Evolutionary conservation across 148 eudicot genomes (phyloP), one percentile per base, ranked within the genome.

Genomic region (Nepenthes gracilis): DNA sequence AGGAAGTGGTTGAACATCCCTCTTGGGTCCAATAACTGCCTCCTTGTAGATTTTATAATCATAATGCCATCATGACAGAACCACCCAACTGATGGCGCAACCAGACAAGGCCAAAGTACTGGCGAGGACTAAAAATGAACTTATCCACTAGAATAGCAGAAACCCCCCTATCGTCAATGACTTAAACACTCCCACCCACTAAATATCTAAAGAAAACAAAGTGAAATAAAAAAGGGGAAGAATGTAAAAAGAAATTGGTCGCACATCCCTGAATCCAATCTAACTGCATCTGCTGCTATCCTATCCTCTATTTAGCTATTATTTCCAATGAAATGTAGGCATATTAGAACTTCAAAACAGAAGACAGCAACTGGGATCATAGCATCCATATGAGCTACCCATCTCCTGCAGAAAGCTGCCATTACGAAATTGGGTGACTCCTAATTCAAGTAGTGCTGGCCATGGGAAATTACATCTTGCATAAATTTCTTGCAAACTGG

Each of bases 401-500:
- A 74, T 73, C 75, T 63, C 77, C 68, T 51, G 76, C 63, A 60
- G 79, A 76, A 68, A 83, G 72, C 72, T 47, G 74, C 70, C 68
- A 71, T 64, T 64, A 80, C 58, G 61, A 62, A 64, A 69, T 67
- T 70, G 72, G 74, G 64, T 71, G 81, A 79, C 83, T 77, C 76
- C 74, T 79, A 79, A 77, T 75, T 84, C 80, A 88, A 83, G 70
- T 72, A 81, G 81, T 71, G 70, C 78, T 77, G 84, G 96, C 82
- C 81, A 79, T 61, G 75, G 81, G 67, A 84, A 72, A 81, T 87
- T 87, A 87, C 92, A 85, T 83, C 97, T 87, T 91, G 95, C 98
- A 92, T 92, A 57, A 92, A 88, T 77, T 88, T 92, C 77, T 92
- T 88, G 98, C 98, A 92, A 7, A 92, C 90, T 14, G 98, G 98